Base-by-base conservation (phyloP, 2,329 filamentous ascomycete genomes). In the Talaromyces verruculosus region DNA sequence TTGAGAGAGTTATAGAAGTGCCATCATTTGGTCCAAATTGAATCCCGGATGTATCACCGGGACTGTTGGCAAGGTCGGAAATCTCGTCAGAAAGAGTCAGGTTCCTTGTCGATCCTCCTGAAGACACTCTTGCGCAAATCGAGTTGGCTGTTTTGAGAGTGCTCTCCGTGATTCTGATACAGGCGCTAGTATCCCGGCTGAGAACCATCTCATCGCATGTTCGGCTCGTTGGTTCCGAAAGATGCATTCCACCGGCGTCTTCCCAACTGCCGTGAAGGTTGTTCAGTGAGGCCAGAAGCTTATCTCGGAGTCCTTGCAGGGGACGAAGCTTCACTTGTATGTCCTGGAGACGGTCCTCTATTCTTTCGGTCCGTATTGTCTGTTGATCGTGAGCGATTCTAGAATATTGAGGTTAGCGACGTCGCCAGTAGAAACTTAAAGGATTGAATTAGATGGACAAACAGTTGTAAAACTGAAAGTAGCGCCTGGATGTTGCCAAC, bases 401-500 rank as follows among this genome's bases (percentile, higher is more conserved):
- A 57, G 4, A 35, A 13, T 17, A 10, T 10, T 37, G 51, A 55
- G 13, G n/a, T 57, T 28, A 57, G 51, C 25, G 11, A 13, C 35
- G 35, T 37, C 35, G 3, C 11, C 35, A 11, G 11, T 37, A 13
- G 13, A 37, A 37, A 13, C 3, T 13, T 15, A 15, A 37, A 15
- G 11, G 35, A 5, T 37, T 15, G 3, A n/a, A 57, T 57, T 4
- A 30, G 28, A 35, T 57, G 15, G 2, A 28, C 51, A 33, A 19
- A 65, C 63, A 58, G 10, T 30, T 65, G 57, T 43, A 65, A 22
- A 17, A 25, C 33, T 1, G 25, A 17, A 5, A 65, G 30, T 19
- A 65, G 28, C 13, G 28, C 22, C 63, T 65, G 63, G 15, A 65
- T 65, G 37, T 25, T 60, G n/a, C 15, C 55, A 28, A 65, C 41